Conservation (phyloP, 768 basidiomycete genomes). For the Arthromyces matolae region DNA sequence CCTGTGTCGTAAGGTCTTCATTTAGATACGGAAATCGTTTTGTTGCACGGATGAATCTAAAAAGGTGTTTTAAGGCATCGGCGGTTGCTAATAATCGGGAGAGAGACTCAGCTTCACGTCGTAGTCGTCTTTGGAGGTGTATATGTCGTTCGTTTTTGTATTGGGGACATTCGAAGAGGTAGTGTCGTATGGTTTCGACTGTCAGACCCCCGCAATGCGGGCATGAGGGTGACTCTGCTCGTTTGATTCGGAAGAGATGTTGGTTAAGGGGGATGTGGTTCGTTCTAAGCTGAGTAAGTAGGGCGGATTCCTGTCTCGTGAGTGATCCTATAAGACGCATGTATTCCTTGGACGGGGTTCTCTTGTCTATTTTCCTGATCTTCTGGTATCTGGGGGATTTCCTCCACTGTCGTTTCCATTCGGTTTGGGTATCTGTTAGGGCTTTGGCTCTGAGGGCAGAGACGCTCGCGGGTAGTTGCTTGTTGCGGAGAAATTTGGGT, state of each 20-base stretch:
- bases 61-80: not conserved
- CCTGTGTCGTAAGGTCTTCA: not conserved
- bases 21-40: not conserved
- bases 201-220: slow-evolving; percentile 10
- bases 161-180: not conserved
- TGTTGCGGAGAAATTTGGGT: not conserved
- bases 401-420: not conserved
- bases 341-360: not conserved
- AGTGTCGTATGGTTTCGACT: not conserved
- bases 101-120: not conserved
- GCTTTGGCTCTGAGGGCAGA: not conserved
- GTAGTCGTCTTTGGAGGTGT: not conserved
- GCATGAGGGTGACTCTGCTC: slow-evolving; percentile 14
- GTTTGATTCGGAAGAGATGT: slow-evolving; percentile 8
- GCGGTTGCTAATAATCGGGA: not conserved
- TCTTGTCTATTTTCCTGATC: not conserved
- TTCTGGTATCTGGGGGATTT: not conserved
- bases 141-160: not conserved
- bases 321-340: not conserved
- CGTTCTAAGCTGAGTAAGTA: not conserved
- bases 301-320: not conserved
- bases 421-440: not conserved
- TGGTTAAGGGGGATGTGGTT: not conserved
- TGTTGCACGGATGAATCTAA: not conserved
- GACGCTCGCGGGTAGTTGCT: not conserved